phyloP scores from a whole-genome alignment of 495 filamentous ascomycete species.

The Cryomyces antarcticus region DNA sequence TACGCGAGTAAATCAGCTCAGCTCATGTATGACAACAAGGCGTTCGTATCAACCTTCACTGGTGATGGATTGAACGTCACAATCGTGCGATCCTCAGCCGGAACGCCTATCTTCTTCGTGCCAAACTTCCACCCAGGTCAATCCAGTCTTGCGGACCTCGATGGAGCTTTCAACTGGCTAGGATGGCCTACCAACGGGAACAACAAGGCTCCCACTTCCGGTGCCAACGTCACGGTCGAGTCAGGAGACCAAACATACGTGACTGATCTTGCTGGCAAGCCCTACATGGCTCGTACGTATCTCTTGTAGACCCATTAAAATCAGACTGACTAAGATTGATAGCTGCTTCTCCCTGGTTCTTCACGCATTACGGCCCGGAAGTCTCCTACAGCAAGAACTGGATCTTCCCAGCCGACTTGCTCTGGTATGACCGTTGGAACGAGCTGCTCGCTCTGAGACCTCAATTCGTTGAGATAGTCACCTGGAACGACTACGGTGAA shows the following conservation, averaged over 20 bases:
- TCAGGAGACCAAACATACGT: neutral
- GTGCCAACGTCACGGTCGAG: neutral
- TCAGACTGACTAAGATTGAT: neutral
- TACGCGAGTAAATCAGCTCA: constrained; percentile 32
- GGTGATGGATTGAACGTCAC: constrained; percentile 18
- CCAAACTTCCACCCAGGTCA: neutral
- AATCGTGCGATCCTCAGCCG: neutral
- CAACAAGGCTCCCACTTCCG: neutral
- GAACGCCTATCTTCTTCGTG: neutral
- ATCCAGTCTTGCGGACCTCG: neutral
- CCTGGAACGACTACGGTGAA: constrained; percentile 66
- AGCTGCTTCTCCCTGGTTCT: constrained; percentile 56
- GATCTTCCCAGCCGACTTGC: constrained; percentile 47
- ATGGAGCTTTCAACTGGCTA: neutral
- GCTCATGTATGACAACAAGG: constrained; percentile 30
- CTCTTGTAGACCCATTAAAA: neutral
- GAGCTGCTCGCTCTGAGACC: constrained; percentile 43
- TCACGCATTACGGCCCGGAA: constrained; percentile 34
- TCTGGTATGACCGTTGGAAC: constrained; percentile 60
- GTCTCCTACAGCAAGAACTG: constrained; percentile 47
- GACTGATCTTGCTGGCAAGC: neutral
- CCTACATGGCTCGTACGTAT: neutral
- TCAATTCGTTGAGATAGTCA: constrained; percentile 35
- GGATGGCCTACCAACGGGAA: neutral
- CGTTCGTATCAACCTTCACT: constrained; percentile 58